Conservation (phyloP, 2,329 filamentous ascomycete species). For the Penicillium occitanis region DNA sequence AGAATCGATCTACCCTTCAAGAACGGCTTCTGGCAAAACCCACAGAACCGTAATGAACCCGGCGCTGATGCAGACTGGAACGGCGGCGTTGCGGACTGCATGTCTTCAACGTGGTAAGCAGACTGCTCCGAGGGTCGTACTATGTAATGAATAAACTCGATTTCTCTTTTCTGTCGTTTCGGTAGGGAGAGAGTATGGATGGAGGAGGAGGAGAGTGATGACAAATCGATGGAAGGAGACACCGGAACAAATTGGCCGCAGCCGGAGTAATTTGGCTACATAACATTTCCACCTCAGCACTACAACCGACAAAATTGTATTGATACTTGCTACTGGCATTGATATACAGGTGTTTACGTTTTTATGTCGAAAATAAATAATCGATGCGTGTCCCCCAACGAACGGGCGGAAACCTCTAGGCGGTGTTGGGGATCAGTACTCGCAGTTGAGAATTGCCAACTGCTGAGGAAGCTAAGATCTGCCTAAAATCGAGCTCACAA, state of each 20-base stretch:
- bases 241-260: conserved; percentile 1
- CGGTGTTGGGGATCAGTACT: too few species aligned
- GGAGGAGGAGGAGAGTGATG: background rate
- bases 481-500: too few species aligned
- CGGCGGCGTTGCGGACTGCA: background rate
- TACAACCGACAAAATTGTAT: background rate
- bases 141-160: too few species aligned
- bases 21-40: conserved; percentile 10
- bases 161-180: background rate
- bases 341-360: background rate
- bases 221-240: background rate
- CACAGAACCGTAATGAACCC: background rate
- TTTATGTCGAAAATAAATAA: background rate
- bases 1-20: conserved; percentile 4
- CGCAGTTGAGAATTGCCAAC: too few species aligned
- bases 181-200: background rate
- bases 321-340: background rate
- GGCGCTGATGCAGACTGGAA: background rate
- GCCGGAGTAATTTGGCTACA: background rate
- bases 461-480: too few species aligned
- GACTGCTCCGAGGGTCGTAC: background rate
- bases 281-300: background rate
- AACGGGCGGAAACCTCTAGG: too few species aligned
- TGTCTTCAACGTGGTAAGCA: background rate
- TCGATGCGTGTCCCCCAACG: background rate